Conservation (phyloP, 345 rosid genomes). For the thale cress (Arabidopsis thaliana) region DNA sequence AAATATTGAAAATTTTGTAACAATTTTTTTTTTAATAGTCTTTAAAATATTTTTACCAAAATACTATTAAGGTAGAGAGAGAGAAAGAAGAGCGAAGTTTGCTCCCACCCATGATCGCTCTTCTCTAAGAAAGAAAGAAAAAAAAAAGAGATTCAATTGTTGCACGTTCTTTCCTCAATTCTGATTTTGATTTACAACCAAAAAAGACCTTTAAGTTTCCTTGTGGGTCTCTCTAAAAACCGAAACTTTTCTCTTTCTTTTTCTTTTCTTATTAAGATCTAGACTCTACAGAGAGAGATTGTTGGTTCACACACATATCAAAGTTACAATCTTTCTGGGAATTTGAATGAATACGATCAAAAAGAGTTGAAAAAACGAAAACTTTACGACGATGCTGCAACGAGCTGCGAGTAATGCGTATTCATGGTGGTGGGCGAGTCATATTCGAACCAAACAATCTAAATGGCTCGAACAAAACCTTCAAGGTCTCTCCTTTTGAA, state of each 20-base stretch:
- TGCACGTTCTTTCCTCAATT: conserved; percentile 46
- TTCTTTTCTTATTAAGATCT: conserved; percentile 31
- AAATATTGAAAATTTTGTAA: background rate
- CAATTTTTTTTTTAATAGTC: background rate
- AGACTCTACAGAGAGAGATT: conserved; percentile 9
- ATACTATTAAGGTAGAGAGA: conserved; percentile 20
- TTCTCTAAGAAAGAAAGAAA: conserved; percentile 6
- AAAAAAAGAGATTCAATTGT: conserved; percentile 27
- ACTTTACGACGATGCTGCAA: conserved; percentile 64
- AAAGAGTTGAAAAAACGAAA: conserved; percentile 9
- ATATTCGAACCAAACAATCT: conserved; percentile 95
- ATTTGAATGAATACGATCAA: conserved; percentile 31
- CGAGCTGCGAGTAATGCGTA: conserved; percentile 99
- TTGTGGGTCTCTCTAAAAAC: conserved; percentile 37
- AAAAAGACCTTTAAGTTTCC: conserved; percentile 21
- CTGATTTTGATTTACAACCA: conserved; percentile 15
- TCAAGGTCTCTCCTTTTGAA: conserved; percentile 58
- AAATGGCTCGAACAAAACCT: conserved; percentile 99
- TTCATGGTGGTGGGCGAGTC: conserved; percentile 99
- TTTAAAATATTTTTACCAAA: conserved; percentile 2
- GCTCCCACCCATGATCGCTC: conserved; percentile 49
- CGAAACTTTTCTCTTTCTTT: conserved; percentile 24
- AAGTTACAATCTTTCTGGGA: too few species aligned
- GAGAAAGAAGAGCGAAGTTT: conserved; percentile 36
- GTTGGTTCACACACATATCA: background rate